Conservation (phyloP, 768 basidiomycete genomes). For the Boletus vermiculosoides region DNA sequence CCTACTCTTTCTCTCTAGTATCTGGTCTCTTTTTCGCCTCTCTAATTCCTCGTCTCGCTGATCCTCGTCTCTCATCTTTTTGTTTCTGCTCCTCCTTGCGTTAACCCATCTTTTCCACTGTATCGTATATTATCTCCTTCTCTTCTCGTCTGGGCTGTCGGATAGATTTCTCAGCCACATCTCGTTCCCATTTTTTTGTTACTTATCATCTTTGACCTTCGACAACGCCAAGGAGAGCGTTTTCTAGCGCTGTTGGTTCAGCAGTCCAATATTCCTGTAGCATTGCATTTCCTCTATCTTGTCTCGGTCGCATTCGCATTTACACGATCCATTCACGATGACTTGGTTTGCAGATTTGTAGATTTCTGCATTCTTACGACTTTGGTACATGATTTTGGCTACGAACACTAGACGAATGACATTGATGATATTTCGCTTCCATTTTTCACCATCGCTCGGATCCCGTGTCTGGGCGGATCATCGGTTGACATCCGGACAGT, state of each 20-base stretch:
- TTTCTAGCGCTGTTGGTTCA: constrained; percentile 30
- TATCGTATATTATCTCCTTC: constrained; percentile 32
- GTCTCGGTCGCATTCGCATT: constrained; percentile 11
- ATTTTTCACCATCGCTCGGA: constrained; percentile 4
- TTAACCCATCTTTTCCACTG: constrained; percentile 29
- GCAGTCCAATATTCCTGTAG: constrained; percentile 33
- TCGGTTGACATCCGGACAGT: neutral
- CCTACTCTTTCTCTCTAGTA: constrained; percentile 20
- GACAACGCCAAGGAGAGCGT: constrained; percentile 34
- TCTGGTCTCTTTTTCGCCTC: constrained; percentile 4
- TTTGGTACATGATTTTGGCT: constrained; percentile 24
- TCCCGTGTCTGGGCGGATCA: constrained; percentile 14
- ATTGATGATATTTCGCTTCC: constrained; percentile 20
- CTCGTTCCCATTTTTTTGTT: constrained; percentile 22
- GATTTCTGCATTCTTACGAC: constrained; percentile 31
- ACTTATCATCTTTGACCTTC: constrained; percentile 39
- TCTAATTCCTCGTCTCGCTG: constrained; percentile 11
- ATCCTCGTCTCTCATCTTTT: constrained; percentile 18
- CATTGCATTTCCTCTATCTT: constrained; percentile 31
- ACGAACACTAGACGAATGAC: constrained; percentile 27
- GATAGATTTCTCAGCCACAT: constrained; percentile 33
- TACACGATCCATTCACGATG: constrained; percentile 15
- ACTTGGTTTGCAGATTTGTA: constrained; percentile 29
- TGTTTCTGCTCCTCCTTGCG: constrained; percentile 32
- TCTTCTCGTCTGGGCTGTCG: constrained; percentile 28